A percentile compares a stretch with the other conserved stretches of the same genome.
phyloP scores from a whole-genome alignment of 176 grass and related monocot species.

The Puya raimondii region DNA sequence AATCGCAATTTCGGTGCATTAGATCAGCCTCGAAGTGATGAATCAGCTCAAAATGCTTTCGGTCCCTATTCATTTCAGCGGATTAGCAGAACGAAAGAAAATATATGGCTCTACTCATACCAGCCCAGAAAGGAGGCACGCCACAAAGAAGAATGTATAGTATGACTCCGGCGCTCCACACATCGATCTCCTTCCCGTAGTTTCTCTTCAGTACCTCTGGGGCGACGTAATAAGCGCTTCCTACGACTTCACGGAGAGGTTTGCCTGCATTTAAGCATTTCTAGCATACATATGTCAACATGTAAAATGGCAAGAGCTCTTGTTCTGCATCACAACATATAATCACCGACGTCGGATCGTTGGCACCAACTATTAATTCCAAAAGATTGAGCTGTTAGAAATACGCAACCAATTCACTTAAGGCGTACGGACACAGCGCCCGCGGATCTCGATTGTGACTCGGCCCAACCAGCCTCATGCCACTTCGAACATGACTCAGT shows the following conservation, averaged over 20 bases:
- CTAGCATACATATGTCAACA: not conserved
- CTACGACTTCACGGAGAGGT: slow-evolving; percentile 54
- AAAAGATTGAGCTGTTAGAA: too few relatives aligned
- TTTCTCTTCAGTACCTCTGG: slow-evolving; percentile 52
- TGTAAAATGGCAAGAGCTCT: not conserved
- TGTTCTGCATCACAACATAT: too few relatives aligned
- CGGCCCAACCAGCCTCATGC: too few relatives aligned
- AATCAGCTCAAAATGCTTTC: too few relatives aligned
- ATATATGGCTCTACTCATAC: slow-evolving; percentile 10
- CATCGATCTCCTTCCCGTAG: slow-evolving; percentile 73
- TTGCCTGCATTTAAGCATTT: slow-evolving; percentile 42
- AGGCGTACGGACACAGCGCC: too few relatives aligned
- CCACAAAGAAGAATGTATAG: slow-evolving; percentile 74
- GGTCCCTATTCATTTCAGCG: not conserved
- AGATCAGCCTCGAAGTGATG: not conserved
- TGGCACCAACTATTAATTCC: too few relatives aligned
- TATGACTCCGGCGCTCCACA: slow-evolving; percentile 83
- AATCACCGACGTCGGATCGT: too few relatives aligned
- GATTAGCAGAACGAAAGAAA: not conserved
- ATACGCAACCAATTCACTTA: too few relatives aligned
- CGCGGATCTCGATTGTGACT: too few relatives aligned
- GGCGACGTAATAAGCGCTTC: slow-evolving; percentile 70
- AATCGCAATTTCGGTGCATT: not conserved
- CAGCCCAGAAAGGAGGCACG: slow-evolving; percentile 59
- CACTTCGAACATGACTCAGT: too few relatives aligned